Evolutionary conservation across 768 basidiomycete genomes (phyloP), one percentile per base, ranked within the genome.

Genomic region (Pholiota conissans): DNA sequence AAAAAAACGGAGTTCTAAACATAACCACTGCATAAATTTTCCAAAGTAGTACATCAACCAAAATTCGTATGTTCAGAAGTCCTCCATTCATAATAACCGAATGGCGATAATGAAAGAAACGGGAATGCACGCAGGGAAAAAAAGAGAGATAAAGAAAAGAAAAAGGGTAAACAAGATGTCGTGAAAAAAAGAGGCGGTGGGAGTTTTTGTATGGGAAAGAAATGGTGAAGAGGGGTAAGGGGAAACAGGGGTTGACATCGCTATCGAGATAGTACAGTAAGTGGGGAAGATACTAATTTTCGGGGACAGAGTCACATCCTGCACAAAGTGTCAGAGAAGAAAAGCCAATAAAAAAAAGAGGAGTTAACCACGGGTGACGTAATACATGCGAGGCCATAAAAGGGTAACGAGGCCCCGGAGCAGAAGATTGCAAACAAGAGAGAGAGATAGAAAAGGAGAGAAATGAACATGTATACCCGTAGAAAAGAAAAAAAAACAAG

Each of bases 291-390:
- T 45, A 45, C 42, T 45, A 45, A 45, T 45, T 45, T 45, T 45
- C 42, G 42, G 42, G 22, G 42, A 45, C 42, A 45, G 37, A 39
- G 42, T 20, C 18, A 18, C 24, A 45, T 6, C 42, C 42, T 45
- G 18, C 42, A 24, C 42, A 24, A 26, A n/a, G 37, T 27, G 30
- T 55, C 35, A 39, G 45, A 55, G 49, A 39, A 45, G 49, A 18
- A 29, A 26, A 56, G 29, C 24, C 13, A 49, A 29, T 20, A 14
- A 45, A 34, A 26, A 45, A 53, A 52, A 45, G 48, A 22, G 34
- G 46, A 55, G 42, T 48, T 49, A 46, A 29, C 51, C 54, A 45
- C 42, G 58, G 30, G 50, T 16, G 27, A 51, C 29, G 57, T 52
- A 47, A 28, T 30, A 52, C 49, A 49, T 39, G 51, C 18, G 34